Conservation (phyloP, 2,329 filamentous ascomycete genomes). For the Diaporthe caulivora region DNA sequence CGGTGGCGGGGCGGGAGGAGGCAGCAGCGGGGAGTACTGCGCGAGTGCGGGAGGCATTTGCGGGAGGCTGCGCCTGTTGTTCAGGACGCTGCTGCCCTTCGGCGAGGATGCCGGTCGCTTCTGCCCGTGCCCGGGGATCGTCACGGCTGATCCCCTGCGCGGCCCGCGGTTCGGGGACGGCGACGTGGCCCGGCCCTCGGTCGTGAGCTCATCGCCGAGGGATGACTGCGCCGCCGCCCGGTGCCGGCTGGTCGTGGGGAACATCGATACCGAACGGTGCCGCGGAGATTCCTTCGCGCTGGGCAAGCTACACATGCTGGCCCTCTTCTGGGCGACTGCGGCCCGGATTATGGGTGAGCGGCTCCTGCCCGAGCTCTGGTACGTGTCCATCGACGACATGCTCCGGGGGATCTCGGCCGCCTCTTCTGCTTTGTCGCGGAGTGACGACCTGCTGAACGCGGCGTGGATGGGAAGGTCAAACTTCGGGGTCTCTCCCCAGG, state of each 20-base stretch:
- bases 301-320: conserved; percentile 42
- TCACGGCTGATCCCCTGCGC: conserved; percentile 40
- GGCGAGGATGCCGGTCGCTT: conserved; percentile 30
- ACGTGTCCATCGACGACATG: conserved; percentile 50
- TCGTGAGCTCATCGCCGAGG: neutral
- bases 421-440: neutral
- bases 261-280: conserved; percentile 34
- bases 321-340: conserved; percentile 37
- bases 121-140: conserved; percentile 23
- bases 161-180: conserved; percentile 10
- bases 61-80: conserved; percentile 62
- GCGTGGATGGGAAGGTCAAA: conserved; percentile 8
- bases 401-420: conserved; percentile 42
- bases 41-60: conserved; percentile 46
- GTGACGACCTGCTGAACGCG: neutral
- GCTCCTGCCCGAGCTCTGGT: conserved; percentile 42
- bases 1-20: conserved; percentile 67
- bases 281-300: conserved; percentile 30
- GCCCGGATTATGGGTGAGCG: conserved; percentile 39
- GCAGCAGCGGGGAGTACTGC: conserved; percentile 56
- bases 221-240: neutral
- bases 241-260: conserved; percentile 24
- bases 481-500: conserved; percentile 27
- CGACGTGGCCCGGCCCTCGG: conserved; percentile 4
- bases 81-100: neutral